Evolutionary conservation across 257 asterid species (phyloP).

Genomic region (Craterostigma plantagineum): DNA sequence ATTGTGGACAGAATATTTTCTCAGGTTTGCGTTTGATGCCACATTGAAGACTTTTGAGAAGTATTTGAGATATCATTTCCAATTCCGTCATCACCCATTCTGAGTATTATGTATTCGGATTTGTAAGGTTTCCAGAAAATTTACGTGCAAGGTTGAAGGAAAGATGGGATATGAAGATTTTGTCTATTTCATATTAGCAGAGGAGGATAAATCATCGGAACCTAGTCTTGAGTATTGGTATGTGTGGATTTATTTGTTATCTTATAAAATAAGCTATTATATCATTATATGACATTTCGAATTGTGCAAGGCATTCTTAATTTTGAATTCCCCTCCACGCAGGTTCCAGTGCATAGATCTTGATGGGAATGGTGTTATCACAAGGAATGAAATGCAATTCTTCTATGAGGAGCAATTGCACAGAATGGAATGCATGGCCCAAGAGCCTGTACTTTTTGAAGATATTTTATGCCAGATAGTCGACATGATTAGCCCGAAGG

Average conservation of each 20-base stretch:
- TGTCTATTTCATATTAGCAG: slow-evolving; percentile 82
- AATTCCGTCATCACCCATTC: slow-evolving; percentile 10
- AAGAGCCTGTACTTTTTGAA: slow-evolving; percentile 97
- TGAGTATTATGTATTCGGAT: slow-evolving; percentile 11
- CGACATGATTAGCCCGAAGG: slow-evolving; percentile 94
- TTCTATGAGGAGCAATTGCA: slow-evolving; percentile 94
- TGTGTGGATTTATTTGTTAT: slow-evolving; percentile 11
- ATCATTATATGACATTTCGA: too few relatives aligned
- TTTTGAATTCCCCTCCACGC: slow-evolving; percentile 10
- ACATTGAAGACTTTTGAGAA: too few relatives aligned
- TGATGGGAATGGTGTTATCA: slow-evolving; percentile 84
- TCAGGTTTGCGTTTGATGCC: slow-evolving; percentile 39
- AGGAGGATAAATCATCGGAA: slow-evolving; percentile 92
- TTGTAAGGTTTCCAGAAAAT: slow-evolving; percentile 80
- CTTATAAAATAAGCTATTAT: neutral
- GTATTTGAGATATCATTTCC: neutral
- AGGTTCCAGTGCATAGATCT: slow-evolving; percentile 98
- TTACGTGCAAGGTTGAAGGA: slow-evolving; percentile 92
- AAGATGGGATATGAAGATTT: slow-evolving; percentile 99
- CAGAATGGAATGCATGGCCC: slow-evolving; percentile 99
- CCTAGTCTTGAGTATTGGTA: slow-evolving; percentile 94
- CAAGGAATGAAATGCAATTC: slow-evolving; percentile 90
- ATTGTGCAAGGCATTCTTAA: too few relatives aligned
- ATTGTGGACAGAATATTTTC: slow-evolving; percentile 39
- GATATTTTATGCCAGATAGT: slow-evolving; percentile 91